A percentile compares a stretch with the other conserved stretches of the same genome.
phyloP scores from a whole-genome alignment of 2,329 filamentous ascomycete species.

The Laburnicola sp. region DNA sequence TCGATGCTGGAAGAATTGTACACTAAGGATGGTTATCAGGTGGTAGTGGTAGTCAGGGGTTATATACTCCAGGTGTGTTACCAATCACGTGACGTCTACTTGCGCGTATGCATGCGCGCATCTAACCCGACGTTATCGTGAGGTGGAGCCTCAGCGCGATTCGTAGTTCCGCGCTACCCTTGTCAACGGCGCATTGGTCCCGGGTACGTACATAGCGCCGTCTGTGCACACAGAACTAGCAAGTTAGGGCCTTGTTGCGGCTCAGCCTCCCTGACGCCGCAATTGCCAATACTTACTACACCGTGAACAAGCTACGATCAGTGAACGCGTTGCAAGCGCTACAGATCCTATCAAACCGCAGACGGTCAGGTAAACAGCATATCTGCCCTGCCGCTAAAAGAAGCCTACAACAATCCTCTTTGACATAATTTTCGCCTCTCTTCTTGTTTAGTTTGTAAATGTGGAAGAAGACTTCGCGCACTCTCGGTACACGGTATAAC shows the following conservation, averaged over 20 bases:
- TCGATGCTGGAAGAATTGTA: not conserved
- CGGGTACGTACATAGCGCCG: too few relatives aligned
- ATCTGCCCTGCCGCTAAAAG: not conserved
- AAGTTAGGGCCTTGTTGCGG: not conserved
- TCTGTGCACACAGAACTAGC: too few relatives aligned
- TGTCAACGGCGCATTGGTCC: conserved; percentile 7
- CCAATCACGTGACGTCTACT: too few relatives aligned
- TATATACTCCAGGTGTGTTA: too few relatives aligned
- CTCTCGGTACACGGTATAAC: too few relatives aligned
- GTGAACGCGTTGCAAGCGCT: not conserved
- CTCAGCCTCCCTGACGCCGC: conserved; percentile 14
- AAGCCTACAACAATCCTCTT: not conserved
- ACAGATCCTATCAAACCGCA: not conserved
- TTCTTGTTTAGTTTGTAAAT: not conserved
- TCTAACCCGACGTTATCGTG: not conserved
- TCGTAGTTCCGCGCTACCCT: conserved; percentile 15
- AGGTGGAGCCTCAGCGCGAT: conserved; percentile 9
- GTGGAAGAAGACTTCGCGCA: too few relatives aligned
- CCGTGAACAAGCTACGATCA: not conserved
- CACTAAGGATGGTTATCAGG: too few relatives aligned
- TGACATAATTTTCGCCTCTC: not conserved
- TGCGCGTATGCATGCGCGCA: not conserved
- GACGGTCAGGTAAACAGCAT: not conserved
- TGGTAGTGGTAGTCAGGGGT: too few relatives aligned
- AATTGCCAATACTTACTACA: not conserved